Evolutionary conservation across 495 filamentous ascomycete genomes (phyloP).

Genomic region (Corynascus novoguineensis): DNA sequence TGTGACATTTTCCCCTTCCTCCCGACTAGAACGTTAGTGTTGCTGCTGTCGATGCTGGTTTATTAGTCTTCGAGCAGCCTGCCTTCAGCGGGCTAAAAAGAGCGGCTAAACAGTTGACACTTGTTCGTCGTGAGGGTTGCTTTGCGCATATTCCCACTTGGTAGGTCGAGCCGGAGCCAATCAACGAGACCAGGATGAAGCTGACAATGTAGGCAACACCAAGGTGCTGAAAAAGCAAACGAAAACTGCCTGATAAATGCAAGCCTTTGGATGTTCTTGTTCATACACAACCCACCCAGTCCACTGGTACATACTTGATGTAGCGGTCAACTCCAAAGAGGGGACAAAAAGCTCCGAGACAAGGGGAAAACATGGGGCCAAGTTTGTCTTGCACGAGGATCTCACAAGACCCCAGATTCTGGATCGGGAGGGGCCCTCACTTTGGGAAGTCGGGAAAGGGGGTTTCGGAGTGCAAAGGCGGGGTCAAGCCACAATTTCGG

Average conservation of each 20-base stretch:
- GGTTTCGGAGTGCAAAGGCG: background rate
- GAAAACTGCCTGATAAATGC: no score
- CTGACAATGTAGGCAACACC: no score
- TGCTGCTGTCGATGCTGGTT: background rate
- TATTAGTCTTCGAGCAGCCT: no score
- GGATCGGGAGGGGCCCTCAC: background rate
- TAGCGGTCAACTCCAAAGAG: slow-evolving; percentile 2
- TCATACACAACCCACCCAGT: background rate
- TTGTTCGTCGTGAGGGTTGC: background rate
- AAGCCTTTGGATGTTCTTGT: background rate
- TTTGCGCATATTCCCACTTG: background rate
- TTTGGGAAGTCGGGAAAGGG: background rate
- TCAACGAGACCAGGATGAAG: background rate
- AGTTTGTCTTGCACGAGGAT: background rate
- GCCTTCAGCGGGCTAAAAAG: background rate
- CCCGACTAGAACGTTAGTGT: background rate
- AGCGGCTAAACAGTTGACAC: background rate
- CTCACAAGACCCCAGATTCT: background rate
- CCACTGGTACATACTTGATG: background rate
- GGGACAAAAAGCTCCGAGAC: slow-evolving; percentile 9
- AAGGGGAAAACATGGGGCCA: slow-evolving; percentile 2
- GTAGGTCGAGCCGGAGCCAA: background rate
- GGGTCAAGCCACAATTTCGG: background rate
- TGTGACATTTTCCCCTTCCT: background rate
- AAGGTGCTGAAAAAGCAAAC: no score